phyloP scores from a whole-genome alignment of 495 filamentous ascomycete species.

The Aspergillus olivimuriae region DNA sequence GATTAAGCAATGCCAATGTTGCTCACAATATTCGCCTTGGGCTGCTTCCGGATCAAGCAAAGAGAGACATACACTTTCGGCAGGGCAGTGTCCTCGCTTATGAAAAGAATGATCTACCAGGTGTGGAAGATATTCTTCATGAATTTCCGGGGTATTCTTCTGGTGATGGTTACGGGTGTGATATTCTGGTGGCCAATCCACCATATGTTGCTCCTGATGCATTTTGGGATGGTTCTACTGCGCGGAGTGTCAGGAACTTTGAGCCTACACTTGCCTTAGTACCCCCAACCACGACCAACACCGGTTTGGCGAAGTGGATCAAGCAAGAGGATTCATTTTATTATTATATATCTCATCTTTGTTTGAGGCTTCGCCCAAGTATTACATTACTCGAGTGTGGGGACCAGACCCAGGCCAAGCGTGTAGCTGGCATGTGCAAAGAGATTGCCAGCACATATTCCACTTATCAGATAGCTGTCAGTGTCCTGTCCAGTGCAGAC shows the following conservation, averaged over 20 bases:
- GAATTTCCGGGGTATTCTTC: neutral
- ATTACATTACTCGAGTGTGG: slow-evolving; percentile 36
- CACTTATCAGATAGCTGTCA: too few relatives aligned
- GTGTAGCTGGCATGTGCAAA: slow-evolving; percentile 21
- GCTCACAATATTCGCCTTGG: slow-evolving; percentile 38
- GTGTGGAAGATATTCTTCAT: slow-evolving; percentile 10
- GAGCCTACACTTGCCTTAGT: slow-evolving; percentile 79
- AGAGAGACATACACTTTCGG: slow-evolving; percentile 42
- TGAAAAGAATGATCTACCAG: slow-evolving; percentile 6
- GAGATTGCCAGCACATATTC: slow-evolving; percentile 2
- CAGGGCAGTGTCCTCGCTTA: slow-evolving; percentile 48
- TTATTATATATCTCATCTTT: slow-evolving; percentile 21
- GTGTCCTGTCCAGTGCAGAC: too few relatives aligned
- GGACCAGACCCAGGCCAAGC: slow-evolving; percentile 25
- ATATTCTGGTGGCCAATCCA: slow-evolving; percentile 83
- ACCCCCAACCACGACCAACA: slow-evolving; percentile 30
- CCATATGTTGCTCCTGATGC: slow-evolving; percentile 71
- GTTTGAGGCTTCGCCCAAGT: slow-evolving; percentile 14
- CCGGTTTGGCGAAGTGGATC: neutral
- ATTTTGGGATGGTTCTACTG: slow-evolving; percentile 52
- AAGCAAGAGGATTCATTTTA: slow-evolving; percentile 37
- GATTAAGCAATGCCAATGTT: slow-evolving; percentile 57
- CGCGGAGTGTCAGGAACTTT: slow-evolving; percentile 66
- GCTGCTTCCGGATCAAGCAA: slow-evolving; percentile 22
- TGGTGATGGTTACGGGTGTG: slow-evolving; percentile 27